These are phyloP conservation scores for Capsicum chinense DNA, from an alignment of 257 asterid species.

Conservation along the genomic window DNA sequence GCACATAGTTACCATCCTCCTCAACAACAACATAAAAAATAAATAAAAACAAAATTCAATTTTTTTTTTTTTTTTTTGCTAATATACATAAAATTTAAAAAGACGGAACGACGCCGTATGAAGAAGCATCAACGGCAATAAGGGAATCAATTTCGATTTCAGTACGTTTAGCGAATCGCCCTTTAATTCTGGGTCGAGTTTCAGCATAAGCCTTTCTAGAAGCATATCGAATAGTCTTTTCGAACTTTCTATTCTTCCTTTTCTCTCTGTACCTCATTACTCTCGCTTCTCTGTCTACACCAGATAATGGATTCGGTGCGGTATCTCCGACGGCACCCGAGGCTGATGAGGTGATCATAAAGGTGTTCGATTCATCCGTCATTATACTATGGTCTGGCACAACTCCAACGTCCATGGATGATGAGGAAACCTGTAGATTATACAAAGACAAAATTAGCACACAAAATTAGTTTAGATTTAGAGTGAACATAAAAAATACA, in stretches of 20 bases:
- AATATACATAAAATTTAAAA: constrained; percentile 30
- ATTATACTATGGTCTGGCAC: constrained; percentile 32
- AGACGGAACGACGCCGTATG: constrained; percentile 68
- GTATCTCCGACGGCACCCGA: constrained; percentile 32
- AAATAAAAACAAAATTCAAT: neutral
- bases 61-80: too few species aligned
- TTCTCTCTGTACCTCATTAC: constrained; percentile 80
- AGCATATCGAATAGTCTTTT: constrained; percentile 78
- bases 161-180: constrained; percentile 71
- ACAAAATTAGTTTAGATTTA: too few species aligned
- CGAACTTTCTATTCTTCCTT: constrained; percentile 38
- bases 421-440: constrained; percentile 30
- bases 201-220: constrained; percentile 89
- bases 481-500: too few species aligned
- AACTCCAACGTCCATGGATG: constrained; percentile 40
- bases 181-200: constrained; percentile 81
- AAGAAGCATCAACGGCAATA: constrained; percentile 40
- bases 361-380: constrained; percentile 32
- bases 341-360: neutral
- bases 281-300: constrained; percentile 37
- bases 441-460: too few species aligned
- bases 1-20: constrained; percentile 4
- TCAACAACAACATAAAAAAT: neutral
- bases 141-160: constrained; percentile 63
- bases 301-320: constrained; percentile 35